A percentile compares a stretch with the other conserved stretches of the same genome.
phyloP scores from a whole-genome alignment of 805 yeast genomes.

The Huiozyma naganishii region DNA sequence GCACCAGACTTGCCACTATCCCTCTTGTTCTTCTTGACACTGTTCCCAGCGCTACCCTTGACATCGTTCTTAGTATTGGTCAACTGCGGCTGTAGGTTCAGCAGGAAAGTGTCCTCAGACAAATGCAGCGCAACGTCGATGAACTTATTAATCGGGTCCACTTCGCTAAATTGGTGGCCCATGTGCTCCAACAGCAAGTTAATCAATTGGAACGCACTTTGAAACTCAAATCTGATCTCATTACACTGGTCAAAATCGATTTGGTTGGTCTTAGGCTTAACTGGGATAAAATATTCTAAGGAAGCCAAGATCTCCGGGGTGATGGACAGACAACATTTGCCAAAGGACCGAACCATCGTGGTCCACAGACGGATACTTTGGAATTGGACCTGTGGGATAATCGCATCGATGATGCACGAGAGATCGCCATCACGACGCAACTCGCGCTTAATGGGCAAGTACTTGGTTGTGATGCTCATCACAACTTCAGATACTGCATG shows the following conservation, averaged over 20 bases:
- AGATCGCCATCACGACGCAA: conserved; percentile 42
- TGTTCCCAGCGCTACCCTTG: conserved; percentile 4
- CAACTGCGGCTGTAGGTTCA: conserved; percentile 15
- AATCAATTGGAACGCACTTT: conserved; percentile 14
- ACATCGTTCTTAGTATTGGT: conserved; percentile 8
- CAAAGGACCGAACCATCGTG: conserved; percentile 18
- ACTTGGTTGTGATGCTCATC: conserved; percentile 43
- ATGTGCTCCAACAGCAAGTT: conserved; percentile 17
- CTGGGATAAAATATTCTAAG: conserved; percentile 52
- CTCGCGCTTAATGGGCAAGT: conserved; percentile 46
- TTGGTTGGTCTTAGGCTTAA: conserved; percentile 29
- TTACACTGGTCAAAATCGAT: conserved; percentile 31
- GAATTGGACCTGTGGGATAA: conserved; percentile 36
- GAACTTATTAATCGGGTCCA: conserved; percentile 42
- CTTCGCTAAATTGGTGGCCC: conserved; percentile 36
- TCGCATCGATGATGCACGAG: conserved; percentile 33
- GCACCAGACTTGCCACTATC: conserved; percentile 38
- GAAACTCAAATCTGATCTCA: conserved; percentile 15
- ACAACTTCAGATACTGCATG: conserved; percentile 43
- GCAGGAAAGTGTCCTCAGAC: conserved; percentile 25
- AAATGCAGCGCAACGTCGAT: conserved; percentile 46
- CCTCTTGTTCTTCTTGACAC: conserved; percentile 28
- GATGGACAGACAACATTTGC: conserved; percentile 35
- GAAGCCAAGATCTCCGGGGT: conserved; percentile 39
- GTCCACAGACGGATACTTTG: conserved; percentile 36